Base-by-base conservation (phyloP, 1,284 basidiomycete species). In the Anthracocystis panici-leucophaei region DNA sequence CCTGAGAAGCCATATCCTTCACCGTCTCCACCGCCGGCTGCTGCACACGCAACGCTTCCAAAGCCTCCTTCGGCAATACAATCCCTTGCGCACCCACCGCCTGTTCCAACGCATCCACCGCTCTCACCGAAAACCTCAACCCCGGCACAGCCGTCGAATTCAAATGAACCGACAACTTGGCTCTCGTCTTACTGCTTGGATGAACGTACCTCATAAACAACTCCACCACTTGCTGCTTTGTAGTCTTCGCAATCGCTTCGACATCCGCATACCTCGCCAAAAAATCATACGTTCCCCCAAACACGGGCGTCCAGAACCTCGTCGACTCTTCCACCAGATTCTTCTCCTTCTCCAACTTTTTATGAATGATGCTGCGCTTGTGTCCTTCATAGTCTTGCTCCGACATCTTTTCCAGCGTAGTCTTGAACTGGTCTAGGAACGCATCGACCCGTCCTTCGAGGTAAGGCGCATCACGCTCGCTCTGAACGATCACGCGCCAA, bases 401-500 rank as follows among this genome's bases (percentile, higher is more conserved):
- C 3, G 65, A 72, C 82, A 85, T 82, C 23, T 59, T 64, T 23
- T 75, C 74, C 12, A 85, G 56, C 8, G 76, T 72, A 83, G 84
- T 82, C 80, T 89, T 89, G 89, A 94, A 91, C 65, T 88, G 87
- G 57, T 90, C 89, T 62, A 97, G 87, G 88, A 97, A 98, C 2
- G 90, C 89, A 65, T 98, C 94, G 44, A 98, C 91, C 9, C 96
- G 90, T 57, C 89, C 87, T 87, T 99, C 97, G 54, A 99, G 88
- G 85, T 92, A 95, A n/a, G 87, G 88, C 5, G 95, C 91, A 27
- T 88, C 88, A 58, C 91, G 91, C 87, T 98, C 95, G 77, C 92
- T 94, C 87, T 99, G 97, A 31, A 99, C 90, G 9, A 95, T 87
- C 57, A 99, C 89, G n/a, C 93, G 90, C 77, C 97, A 87, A 11